Evolutionary conservation across 768 basidiomycete species (phyloP).

Genomic region (Kwoniella botswanensis): DNA sequence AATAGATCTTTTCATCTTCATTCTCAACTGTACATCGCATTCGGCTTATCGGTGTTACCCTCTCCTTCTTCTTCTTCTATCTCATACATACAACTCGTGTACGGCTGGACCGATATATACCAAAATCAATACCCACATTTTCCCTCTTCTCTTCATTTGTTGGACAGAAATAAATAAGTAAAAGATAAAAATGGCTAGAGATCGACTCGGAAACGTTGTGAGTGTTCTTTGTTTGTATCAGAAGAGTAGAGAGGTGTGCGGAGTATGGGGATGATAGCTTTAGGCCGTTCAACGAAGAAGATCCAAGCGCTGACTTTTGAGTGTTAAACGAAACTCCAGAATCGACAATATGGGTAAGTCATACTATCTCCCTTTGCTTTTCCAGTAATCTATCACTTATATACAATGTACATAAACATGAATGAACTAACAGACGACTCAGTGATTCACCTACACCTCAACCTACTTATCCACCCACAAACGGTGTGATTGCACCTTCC

Average conservation of each 20-base stretch:
- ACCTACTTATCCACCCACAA: slow-evolving; percentile 50
- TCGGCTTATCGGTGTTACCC: slow-evolving; percentile 1
- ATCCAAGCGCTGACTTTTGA: slow-evolving; percentile 2
- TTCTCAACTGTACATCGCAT: background rate
- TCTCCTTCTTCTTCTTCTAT: background rate
- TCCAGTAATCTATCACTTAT: slow-evolving; percentile 3
- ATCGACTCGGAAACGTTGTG: slow-evolving; percentile 69
- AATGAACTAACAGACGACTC: slow-evolving; percentile 3
- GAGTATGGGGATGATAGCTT: background rate
- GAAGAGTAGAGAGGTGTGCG: background rate
- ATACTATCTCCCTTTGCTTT: background rate
- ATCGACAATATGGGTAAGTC: slow-evolving; percentile 49
- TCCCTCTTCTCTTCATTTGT: background rate
- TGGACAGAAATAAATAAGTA: background rate
- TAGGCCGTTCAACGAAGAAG: background rate
- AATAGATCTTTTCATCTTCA: background rate
- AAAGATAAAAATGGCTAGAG: slow-evolving; percentile 72
- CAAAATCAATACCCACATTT: background rate
- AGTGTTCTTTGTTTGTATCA: slow-evolving; percentile 19
- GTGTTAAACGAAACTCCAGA: slow-evolving; percentile 17
- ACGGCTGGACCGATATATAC: slow-evolving; percentile 26
- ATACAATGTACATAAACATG: background rate
- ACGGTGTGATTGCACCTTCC: slow-evolving; percentile 45
- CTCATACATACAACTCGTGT: background rate
- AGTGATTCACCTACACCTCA: slow-evolving; percentile 48